A percentile compares a stretch with the other conserved stretches of the same genome.
phyloP scores from a whole-genome alignment of 805 yeast genomes.

The Candida ponderosae region DNA sequence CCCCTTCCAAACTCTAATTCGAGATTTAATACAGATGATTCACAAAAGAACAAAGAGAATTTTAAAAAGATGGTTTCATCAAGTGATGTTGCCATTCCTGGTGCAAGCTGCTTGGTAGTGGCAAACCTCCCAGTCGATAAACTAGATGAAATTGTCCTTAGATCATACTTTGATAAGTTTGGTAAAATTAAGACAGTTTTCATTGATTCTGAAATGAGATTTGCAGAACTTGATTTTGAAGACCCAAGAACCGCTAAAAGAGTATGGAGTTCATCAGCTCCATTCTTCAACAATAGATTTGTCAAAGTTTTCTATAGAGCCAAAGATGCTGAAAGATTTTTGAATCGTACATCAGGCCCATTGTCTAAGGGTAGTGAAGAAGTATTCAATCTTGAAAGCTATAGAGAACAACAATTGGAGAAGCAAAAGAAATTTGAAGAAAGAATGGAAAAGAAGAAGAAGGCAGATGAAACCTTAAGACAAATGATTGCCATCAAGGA shows the following conservation, averaged over 20 bases:
- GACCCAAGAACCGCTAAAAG: conserved; percentile 28
- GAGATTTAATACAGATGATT: conserved; percentile 21
- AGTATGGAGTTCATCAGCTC: conserved; percentile 36
- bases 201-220: conserved; percentile 18
- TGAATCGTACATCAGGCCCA: no score
- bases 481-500: conserved; percentile 26
- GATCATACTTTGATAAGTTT: conserved; percentile 31
- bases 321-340: conserved; percentile 1
- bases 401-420: conserved; percentile 27
- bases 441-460: conserved; percentile 25
- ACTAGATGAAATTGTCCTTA: conserved; percentile 24
- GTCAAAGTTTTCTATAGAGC: conserved; percentile 37
- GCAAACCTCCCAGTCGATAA: conserved; percentile 36
- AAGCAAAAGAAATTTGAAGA: conserved; percentile 34
- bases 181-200: conserved; percentile 27
- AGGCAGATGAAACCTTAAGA: conserved; percentile 23
- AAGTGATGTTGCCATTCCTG: conserved; percentile 3
- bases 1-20: conserved; percentile 14
- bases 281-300: conserved; percentile 41
- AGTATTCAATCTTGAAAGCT: conserved; percentile 28
- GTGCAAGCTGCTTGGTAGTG: conserved; percentile 23
- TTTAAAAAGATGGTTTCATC: conserved; percentile 3
- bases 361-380: neutral
- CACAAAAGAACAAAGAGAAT: conserved; percentile 4
- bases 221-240: conserved; percentile 32